phyloP scores from a whole-genome alignment of 176 grass and related monocot genomes.

The Aegilops tauschii region DNA sequence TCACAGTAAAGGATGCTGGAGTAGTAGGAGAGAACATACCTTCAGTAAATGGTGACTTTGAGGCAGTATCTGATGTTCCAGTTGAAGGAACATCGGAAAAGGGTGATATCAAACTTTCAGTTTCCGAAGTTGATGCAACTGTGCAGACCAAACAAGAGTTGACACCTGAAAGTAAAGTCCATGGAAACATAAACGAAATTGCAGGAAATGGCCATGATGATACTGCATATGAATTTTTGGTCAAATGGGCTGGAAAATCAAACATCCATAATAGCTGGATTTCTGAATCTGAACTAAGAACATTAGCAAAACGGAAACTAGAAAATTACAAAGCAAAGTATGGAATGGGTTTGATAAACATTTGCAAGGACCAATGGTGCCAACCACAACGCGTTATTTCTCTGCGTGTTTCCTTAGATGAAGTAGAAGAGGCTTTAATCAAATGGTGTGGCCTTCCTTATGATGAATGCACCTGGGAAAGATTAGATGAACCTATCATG shows the following conservation, averaged over 20 bases:
- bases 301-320: constrained; percentile 90
- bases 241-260: constrained; percentile 92
- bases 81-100: constrained; percentile 24
- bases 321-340: constrained; percentile 98
- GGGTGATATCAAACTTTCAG: background rate
- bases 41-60: constrained; percentile 34
- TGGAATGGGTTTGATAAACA: constrained; percentile 76
- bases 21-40: constrained; percentile 24
- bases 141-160: constrained; percentile 34
- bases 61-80: constrained; percentile 15
- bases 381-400: constrained; percentile 81
- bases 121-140: constrained; percentile 27
- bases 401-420: constrained; percentile 47
- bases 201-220: constrained; percentile 17
- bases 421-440: constrained; percentile 73
- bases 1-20: constrained; percentile 30
- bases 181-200: constrained; percentile 31
- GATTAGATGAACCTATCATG: constrained; percentile 81
- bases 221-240: constrained; percentile 69
- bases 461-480: constrained; percentile 99
- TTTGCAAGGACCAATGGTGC: constrained; percentile 92
- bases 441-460: constrained; percentile 91
- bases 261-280: constrained; percentile 96
- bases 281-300: constrained; percentile 75
- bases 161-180: constrained; percentile 39